These are phyloP conservation scores for Gyrodon lividus DNA, from an alignment of 768 basidiomycete genomes.

Conservation along the genomic window DNA sequence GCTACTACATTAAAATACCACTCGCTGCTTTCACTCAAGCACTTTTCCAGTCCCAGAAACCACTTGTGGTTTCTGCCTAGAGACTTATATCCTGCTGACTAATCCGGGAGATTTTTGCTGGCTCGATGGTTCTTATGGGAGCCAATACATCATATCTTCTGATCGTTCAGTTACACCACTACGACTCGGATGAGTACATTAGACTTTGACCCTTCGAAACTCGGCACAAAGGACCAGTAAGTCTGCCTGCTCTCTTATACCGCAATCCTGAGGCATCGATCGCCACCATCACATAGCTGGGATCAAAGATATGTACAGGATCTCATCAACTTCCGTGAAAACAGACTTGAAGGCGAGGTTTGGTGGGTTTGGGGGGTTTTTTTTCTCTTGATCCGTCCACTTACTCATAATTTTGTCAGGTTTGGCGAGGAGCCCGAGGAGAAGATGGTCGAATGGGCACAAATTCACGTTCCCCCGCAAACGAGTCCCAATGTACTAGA, in stretches of 20 bases:
- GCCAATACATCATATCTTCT: slow-evolving; percentile 1
- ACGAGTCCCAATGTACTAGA: slow-evolving; percentile 60
- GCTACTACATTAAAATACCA: slow-evolving; percentile 19
- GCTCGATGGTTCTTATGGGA: too few species aligned
- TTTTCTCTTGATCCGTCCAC: background rate
- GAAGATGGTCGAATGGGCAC: slow-evolving; percentile 78
- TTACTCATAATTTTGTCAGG: slow-evolving; percentile 40
- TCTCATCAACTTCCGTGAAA: slow-evolving; percentile 68
- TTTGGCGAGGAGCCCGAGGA: slow-evolving; percentile 74
- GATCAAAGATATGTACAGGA: slow-evolving; percentile 73
- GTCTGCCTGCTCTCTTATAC: slow-evolving; percentile 21
- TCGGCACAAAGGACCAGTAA: slow-evolving; percentile 81
- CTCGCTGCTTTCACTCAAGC: slow-evolving; percentile 11
- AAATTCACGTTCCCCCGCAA: slow-evolving; percentile 50
- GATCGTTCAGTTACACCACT: background rate
- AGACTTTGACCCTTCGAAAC: slow-evolving; percentile 65
- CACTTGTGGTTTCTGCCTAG: background rate
- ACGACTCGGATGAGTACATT: slow-evolving; percentile 35
- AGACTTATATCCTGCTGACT: slow-evolving; percentile 12
- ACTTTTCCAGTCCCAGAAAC: background rate
- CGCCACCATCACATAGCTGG: slow-evolving; percentile 52
- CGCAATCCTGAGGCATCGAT: background rate
- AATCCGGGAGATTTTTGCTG: slow-evolving; percentile 9
- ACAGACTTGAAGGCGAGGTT: slow-evolving; percentile 82
- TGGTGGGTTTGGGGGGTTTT: slow-evolving; percentile 48